Conservation (phyloP, 768 basidiomycete species). For the Kwoniella dendrophila region DNA sequence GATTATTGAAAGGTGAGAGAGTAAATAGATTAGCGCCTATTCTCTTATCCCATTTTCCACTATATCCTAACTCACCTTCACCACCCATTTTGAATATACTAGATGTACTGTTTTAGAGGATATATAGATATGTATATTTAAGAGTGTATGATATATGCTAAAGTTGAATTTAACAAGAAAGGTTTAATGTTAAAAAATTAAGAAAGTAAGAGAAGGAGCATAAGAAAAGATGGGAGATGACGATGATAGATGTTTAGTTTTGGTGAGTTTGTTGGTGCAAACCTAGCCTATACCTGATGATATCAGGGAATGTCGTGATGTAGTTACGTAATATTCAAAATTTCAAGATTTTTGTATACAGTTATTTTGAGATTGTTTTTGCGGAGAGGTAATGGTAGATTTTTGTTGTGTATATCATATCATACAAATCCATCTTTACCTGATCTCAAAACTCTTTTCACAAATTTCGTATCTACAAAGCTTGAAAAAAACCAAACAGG, state of each 20-base stretch:
- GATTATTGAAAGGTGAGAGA: too few relatives aligned
- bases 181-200: too few relatives aligned
- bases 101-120: too few relatives aligned
- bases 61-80: conserved; percentile 42
- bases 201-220: neutral
- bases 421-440: too few relatives aligned
- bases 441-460: too few relatives aligned
- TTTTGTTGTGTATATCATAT: too few relatives aligned
- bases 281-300: neutral
- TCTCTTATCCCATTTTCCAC: neutral
- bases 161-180: conserved; percentile 3
- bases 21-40: conserved; percentile 8
- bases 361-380: too few relatives aligned
- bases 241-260: conserved; percentile 6
- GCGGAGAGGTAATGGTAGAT: too few relatives aligned
- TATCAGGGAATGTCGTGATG: neutral
- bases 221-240: conserved; percentile 8
- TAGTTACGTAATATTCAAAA: neutral
- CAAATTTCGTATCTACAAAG: too few relatives aligned
- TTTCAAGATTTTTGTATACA: too few relatives aligned
- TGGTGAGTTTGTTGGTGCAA: neutral
- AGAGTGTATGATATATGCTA: neutral
- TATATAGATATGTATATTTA: neutral
- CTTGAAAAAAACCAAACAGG: neutral
- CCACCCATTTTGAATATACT: conserved; percentile 50